Conservation (phyloP, 2,329 filamentous ascomycete genomes). For the Scedosporium minutisporum region DNA sequence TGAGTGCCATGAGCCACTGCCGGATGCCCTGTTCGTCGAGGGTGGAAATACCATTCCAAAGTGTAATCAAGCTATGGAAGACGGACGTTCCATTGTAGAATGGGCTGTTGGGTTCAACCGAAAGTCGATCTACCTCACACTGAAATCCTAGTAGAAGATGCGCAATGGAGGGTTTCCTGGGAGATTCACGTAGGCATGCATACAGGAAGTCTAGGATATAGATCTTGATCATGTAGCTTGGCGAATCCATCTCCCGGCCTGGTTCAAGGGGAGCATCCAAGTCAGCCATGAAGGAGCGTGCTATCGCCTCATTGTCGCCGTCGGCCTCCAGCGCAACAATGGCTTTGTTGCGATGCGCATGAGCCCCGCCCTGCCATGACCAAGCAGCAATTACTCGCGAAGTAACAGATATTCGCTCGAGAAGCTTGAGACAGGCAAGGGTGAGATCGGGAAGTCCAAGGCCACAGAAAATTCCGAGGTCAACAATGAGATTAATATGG, state of each 20-base stretch:
- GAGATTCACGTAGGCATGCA: slow-evolving; percentile 64
- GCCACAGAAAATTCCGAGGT: slow-evolving; percentile 78
- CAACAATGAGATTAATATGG: slow-evolving; percentile 67
- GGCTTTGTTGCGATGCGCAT: slow-evolving; percentile 63
- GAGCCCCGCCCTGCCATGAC: slow-evolving; percentile 22
- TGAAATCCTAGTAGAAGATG: slow-evolving; percentile 84
- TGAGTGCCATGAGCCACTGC: slow-evolving; percentile 60
- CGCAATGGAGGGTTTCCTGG: slow-evolving; percentile 74
- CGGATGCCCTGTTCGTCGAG: slow-evolving; percentile 50
- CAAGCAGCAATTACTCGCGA: slow-evolving; percentile 67
- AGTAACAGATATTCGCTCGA: slow-evolving; percentile 81
- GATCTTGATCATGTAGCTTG: slow-evolving; percentile 72
- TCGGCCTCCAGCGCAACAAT: slow-evolving; percentile 81
- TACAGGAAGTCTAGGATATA: slow-evolving; percentile 81
- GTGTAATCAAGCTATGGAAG: slow-evolving; percentile 69
- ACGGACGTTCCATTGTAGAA: slow-evolving; percentile 67
- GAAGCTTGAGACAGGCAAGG: slow-evolving; percentile 66
- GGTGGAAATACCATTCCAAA: slow-evolving; percentile 62
- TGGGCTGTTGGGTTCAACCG: slow-evolving; percentile 55
- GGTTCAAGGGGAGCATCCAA: slow-evolving; percentile 62
- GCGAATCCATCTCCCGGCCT: slow-evolving; percentile 57
- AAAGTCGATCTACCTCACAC: slow-evolving; percentile 61
- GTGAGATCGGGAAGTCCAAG: slow-evolving; percentile 74
- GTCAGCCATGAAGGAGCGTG: slow-evolving; percentile 60
- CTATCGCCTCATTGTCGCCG: slow-evolving; percentile 70